Evolutionary conservation across 768 basidiomycete genomes (phyloP), one percentile per base, ranked within the genome.

Genomic region (Cytidiella melzeri): DNA sequence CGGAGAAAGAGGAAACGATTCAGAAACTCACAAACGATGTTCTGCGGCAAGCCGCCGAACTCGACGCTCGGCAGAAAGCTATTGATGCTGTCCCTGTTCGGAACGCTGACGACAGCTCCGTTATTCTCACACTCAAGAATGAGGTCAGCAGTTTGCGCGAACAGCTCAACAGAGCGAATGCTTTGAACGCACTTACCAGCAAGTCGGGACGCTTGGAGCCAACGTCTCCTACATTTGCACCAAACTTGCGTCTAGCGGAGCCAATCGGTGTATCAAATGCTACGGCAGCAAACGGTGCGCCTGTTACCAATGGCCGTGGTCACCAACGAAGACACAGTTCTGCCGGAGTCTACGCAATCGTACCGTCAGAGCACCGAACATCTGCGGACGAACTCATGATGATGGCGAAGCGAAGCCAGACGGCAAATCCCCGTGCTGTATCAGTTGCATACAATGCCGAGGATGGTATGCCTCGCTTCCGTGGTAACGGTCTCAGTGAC

Each of bases 101-200:
- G 55, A 84, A 78, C 41, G 77, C 79, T 4, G 94, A 96, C 57
- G 92, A 97, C 61, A 83, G 73, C 55, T 85, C 88, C 13, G 86
- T 95, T 37, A 92, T 98, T 54, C 72, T 83, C 55, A 85, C 85
- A 0, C 79, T 99, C 58, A 93, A 95, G 67, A 88, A 81, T 57
- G 96, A 99, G 73, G 85, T 99, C 57, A 84, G 86, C 67, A 85
- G 72, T 59, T 77, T 98, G 25, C 90, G 92, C 51, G 96, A 99
- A 63, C 95, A 98, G 63, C 81, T 98, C 55, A 94, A 94, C 59
- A 83, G 95, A 26, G 83, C 92, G n/a, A 92, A 94, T 61, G 92
- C 96, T 7, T 78, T 96, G 58, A 91, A 92, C 57, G 77, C 81
- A 13, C 76, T 96, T 44, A 93, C 91, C 10, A 81, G 84, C 55